Evolutionary conservation across 768 basidiomycete genomes (phyloP), one percentile per base, ranked within the genome.

Genomic region (Rhodotorula paludigena): DNA sequence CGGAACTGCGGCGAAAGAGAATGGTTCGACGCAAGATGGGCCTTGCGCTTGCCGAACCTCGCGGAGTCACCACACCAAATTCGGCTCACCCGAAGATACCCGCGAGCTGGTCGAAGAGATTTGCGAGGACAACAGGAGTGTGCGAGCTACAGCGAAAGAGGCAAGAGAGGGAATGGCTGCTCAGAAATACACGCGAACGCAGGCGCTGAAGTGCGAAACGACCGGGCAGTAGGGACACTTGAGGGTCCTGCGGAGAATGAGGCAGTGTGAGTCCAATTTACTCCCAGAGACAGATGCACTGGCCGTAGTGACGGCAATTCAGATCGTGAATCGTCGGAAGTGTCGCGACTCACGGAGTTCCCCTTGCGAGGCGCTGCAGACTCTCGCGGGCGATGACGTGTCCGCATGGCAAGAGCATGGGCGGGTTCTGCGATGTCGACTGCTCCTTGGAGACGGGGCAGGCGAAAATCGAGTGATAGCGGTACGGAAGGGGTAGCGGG

Each of bases 371-470:
- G 77, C 92, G 90, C 70, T 85, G 85, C 70, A 98, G 80, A 77
- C 90, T 94, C 75, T 97, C 94, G 77, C 88, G 88, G 3, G 90
- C 87, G 52, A 99, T 87, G 44, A 96, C 92, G 79, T 99, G 96
- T 4, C 94, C 96, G 77, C 96, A 98, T 7, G 81, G 80, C 83
- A 99, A 88, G 89, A 97, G 93, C 91, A 96, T 96, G 0, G 96
- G 94, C 15, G 92, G 96, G 77, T 99, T 99, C 64, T 83, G 78
- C 59, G 90, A 88, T 8, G 90, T 93, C 32, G 92, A 87, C 79
- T 96, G 94, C 75, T 98, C 94, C 79, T 97, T 98, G 15, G 92
- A 94, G 30, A 99, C 96, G 0, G 96, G 90, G 78, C 96, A 99
- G 54, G 92, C 87, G 78, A 99, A 98, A 64, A 98, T 88, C 1